These are phyloP conservation scores for Plicaturopsis crispa DNA, from an alignment of 768 basidiomycete genomes.

Conservation along the genomic window DNA sequence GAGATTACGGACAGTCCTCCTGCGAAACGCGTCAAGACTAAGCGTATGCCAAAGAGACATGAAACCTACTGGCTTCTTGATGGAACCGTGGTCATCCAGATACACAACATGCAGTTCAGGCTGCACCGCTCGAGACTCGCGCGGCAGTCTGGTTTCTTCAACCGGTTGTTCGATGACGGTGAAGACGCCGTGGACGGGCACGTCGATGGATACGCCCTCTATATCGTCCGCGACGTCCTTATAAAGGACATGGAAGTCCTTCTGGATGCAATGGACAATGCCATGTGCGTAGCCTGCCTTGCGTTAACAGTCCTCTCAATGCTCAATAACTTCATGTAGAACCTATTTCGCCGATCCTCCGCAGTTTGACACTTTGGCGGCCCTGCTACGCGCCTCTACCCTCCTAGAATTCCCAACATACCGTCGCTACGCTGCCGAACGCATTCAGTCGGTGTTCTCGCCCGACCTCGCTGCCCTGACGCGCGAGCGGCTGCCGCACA, in stretches of 20 bases:
- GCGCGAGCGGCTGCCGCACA: constrained; percentile 7
- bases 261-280: constrained; percentile 13
- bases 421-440: constrained; percentile 16
- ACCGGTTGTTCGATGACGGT: constrained; percentile 11
- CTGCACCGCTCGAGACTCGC: constrained; percentile 17
- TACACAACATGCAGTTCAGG: constrained; percentile 13
- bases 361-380: constrained; percentile 18
- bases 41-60: constrained; percentile 9
- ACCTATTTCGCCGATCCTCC: constrained; percentile 17
- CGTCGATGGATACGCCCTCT: background rate
- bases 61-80: constrained; percentile 16
- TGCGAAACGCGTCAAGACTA: background rate
- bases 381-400: constrained; percentile 26
- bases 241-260: constrained; percentile 11
- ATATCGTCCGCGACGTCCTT: background rate
- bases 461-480: constrained; percentile 12
- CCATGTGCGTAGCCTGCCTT: constrained; percentile 9
- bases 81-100: constrained; percentile 18
- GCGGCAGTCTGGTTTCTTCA: constrained; percentile 16
- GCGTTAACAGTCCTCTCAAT: background rate
- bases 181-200: background rate
- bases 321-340: background rate
- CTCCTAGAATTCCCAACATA: constrained; percentile 20
- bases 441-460: constrained; percentile 22
- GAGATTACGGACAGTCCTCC: background rate